Evolutionary conservation across 805 yeast genomes (phyloP), one percentile per base, ranked within the genome.

Genomic region (Cyberlindnera nakhonratchasimensis): DNA sequence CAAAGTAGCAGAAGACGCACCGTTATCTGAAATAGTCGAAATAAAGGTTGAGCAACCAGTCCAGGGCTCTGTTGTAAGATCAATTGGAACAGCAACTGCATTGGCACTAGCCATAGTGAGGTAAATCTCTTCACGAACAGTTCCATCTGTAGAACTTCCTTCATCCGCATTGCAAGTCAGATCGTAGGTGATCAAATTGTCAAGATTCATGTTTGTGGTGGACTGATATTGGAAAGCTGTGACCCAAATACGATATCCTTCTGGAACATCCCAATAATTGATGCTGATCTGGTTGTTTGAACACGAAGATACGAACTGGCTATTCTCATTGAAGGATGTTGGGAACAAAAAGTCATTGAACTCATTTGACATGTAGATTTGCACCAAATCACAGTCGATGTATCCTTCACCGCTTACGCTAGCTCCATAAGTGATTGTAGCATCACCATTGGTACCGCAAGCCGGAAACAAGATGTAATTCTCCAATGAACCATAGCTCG

Each of bases 271-370:
- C 13, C 61, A 42, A 26, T 44, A 39, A 6, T 57, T 28, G 3
- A 64, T 34, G 8, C 43, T 40, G 23, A 57, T 50, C 23, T 35
- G 16, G 28, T 48, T 43, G 20, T 56, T 52, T 24, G 58, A 45
- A 45, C 70, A 65, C 4, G n/a, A 14, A 9, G 43, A 30, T 16
- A 57, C 38, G 14, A 53, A 54, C 6, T 36, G 18, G 7, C 50
- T 47, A 16, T 39, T 37, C 17, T 51, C 30, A 5, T 44, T 19
- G 12, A 43, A 48, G 2, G 46, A 40, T 6, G 41, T 39, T 18
- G 70, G 68, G 17, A 63, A 58, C 29, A 53, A 47, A 61, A 65
- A 67, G 37, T 61, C 65, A 42, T 68, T 68, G 37, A 59, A 59
- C 13, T 54, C 47, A 26, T 55, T 54, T 4, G 69, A 45, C 5